These are phyloP conservation scores for Mucor ambiguus DNA, from an alignment of 371 early-diverging fungal genomes.

Conservation along the genomic window DNA sequence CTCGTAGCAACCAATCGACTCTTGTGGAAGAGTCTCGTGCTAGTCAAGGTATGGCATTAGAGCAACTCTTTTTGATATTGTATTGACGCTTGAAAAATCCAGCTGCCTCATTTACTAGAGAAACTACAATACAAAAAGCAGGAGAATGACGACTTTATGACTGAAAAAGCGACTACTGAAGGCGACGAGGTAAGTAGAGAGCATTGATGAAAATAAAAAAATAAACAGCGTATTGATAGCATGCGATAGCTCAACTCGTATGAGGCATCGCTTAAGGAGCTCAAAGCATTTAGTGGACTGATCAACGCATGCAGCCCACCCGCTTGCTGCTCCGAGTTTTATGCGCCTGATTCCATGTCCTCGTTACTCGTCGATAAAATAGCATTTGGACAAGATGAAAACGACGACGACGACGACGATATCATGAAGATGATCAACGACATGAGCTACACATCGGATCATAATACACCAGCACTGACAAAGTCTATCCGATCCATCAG, in stretches of 20 bases:
- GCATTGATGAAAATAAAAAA: no score
- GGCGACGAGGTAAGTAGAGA: slow-evolving; percentile 22
- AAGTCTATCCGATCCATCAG: slow-evolving; percentile 36
- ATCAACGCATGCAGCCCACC: slow-evolving; percentile 48
- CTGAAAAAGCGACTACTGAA: slow-evolving; percentile 7
- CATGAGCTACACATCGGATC: slow-evolving; percentile 28
- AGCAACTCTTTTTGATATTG: not conserved
- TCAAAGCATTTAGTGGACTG: slow-evolving; percentile 48
- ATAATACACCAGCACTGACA: slow-evolving; percentile 31
- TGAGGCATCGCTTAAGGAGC: slow-evolving; percentile 43
- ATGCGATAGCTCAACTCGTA: slow-evolving; percentile 35
- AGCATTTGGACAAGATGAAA: slow-evolving; percentile 19
- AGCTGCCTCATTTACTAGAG: slow-evolving; percentile 21
- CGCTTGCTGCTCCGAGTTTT: slow-evolving; percentile 33
- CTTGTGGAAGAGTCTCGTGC: slow-evolving; percentile 45
- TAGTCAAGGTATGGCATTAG: slow-evolving; percentile 41
- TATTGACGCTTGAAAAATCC: not conserved
- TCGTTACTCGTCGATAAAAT: slow-evolving; percentile 30
- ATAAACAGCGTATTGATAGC: not conserved
- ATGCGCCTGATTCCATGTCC: slow-evolving; percentile 32
- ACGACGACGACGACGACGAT: slow-evolving; percentile 40
- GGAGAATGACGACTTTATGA: not conserved
- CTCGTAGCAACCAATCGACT: slow-evolving; percentile 35
- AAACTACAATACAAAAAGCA: slow-evolving; percentile 24
- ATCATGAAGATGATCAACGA: slow-evolving; percentile 49